phyloP scores from a whole-genome alignment of 805 yeast species.

The Suhomyces pyralidae region DNA sequence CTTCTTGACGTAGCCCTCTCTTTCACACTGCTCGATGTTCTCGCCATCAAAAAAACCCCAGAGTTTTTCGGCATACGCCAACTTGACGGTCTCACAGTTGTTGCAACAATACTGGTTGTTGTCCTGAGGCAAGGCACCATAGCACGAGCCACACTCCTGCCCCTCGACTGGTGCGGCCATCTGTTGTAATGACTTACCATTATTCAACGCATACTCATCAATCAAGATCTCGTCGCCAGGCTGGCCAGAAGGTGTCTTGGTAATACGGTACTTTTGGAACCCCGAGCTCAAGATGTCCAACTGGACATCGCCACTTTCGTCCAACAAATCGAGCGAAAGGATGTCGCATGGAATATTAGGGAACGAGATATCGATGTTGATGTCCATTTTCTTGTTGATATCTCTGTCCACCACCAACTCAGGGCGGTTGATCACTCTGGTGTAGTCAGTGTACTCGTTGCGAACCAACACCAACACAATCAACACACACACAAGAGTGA shows the following conservation, averaged over 20 bases:
- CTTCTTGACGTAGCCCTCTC: constrained; percentile 74
- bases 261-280: constrained; percentile 66
- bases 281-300: constrained; percentile 68
- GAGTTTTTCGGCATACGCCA: constrained; percentile 69
- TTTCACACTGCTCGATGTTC: constrained; percentile 85
- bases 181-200: constrained; percentile 24
- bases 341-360: constrained; percentile 84
- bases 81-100: constrained; percentile 74
- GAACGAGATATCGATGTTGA: constrained; percentile 78
- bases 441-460: constrained; percentile 76
- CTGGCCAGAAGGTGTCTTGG: constrained; percentile 44
- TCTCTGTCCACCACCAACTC: constrained; percentile 88
- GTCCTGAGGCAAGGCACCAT: constrained; percentile 71
- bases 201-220: constrained; percentile 21
- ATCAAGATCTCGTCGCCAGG: constrained; percentile 26
- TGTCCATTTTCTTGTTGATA: constrained; percentile 67
- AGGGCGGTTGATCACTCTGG: constrained; percentile 65
- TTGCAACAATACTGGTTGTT: constrained; percentile 69
- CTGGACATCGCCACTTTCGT: constrained; percentile 81
- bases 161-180: constrained; percentile 33
- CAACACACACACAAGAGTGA: constrained; percentile 67
- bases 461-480: constrained; percentile 60
- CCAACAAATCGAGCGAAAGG: constrained; percentile 81
- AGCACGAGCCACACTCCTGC: constrained; percentile 82
- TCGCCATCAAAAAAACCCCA: constrained; percentile 94